Evolutionary conservation across 2,329 filamentous ascomycete genomes (phyloP).

Genomic region (Plenodomus biglobosus): DNA sequence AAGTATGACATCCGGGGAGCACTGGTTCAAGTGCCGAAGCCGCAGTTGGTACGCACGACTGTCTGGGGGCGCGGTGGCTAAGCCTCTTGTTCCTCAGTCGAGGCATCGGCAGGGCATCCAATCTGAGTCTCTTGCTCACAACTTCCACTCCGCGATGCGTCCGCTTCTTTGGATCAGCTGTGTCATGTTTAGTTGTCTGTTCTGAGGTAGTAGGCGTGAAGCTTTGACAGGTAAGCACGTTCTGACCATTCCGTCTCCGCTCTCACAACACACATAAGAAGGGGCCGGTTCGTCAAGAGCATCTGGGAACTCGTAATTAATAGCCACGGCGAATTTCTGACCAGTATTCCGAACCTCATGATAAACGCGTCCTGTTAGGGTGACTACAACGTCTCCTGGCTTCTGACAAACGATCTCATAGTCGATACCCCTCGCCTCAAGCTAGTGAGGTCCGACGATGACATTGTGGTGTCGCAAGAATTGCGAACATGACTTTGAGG

Average conservation of each 20-base stretch:
- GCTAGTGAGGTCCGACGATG: conserved; percentile 4
- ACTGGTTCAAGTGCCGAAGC: not conserved
- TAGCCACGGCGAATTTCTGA: conserved; percentile 8
- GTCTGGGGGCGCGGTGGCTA: not conserved
- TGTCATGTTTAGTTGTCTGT: not conserved
- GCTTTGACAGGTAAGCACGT: conserved; percentile 6
- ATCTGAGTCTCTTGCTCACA: not conserved
- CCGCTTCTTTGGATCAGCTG: conserved; percentile 1
- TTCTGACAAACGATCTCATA: conserved; percentile 5
- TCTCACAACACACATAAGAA: conserved; percentile 9
- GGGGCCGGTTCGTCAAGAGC: conserved; percentile 2
- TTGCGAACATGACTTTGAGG: conserved; percentile 6
- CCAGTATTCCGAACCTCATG: conserved; percentile 11
- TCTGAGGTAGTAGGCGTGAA: conserved; percentile 1
- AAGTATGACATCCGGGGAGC: not conserved
- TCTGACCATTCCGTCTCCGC: not conserved
- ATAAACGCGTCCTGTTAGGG: conserved; percentile 7
- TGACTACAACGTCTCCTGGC: conserved; percentile 10
- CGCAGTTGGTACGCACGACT: not conserved
- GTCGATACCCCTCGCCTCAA: conserved; percentile 7
- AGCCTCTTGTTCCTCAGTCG: not conserved
- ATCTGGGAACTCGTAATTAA: conserved; percentile 11
- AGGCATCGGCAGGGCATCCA: not conserved
- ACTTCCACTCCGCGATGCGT: not conserved
- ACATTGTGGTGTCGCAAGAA: conserved; percentile 9